phyloP scores from a whole-genome alignment of 1,284 basidiomycete species.

The Cystobasidium pallidum region DNA sequence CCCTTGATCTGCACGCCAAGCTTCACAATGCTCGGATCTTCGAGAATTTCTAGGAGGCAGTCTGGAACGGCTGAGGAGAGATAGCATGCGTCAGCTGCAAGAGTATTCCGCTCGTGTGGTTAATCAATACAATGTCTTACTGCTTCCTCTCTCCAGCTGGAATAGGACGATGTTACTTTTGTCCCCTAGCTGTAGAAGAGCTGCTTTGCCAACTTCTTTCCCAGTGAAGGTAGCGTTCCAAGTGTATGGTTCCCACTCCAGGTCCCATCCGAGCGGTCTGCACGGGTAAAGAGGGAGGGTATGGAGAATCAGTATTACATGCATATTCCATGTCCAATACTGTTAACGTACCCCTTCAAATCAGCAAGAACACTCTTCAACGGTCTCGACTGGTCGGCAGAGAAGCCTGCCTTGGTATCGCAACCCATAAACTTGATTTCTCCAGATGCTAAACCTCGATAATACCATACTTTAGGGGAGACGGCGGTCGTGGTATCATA shows the following conservation, averaged over 20 bases:
- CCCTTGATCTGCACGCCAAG: constrained; percentile 32
- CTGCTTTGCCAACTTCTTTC: constrained; percentile 18
- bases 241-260: constrained; percentile 25
- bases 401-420: constrained; percentile 5
- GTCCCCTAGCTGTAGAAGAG: constrained; percentile 33
- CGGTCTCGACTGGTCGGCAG: not conserved
- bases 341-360: constrained; percentile 15
- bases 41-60: constrained; percentile 1
- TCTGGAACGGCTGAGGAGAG: constrained; percentile 17
- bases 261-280: constrained; percentile 38
- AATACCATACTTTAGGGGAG: constrained; percentile 36
- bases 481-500: constrained; percentile 20
- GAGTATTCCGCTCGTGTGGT: no score
- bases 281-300: no score
- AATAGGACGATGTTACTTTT: constrained; percentile 24
- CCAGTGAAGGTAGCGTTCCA: constrained; percentile 20
- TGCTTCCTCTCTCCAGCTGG: constrained; percentile 7
- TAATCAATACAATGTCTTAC: constrained; percentile 7
- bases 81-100: not conserved
- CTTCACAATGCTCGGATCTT: constrained; percentile 22
- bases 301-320: not conserved
- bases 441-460: constrained; percentile 4
- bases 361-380: constrained; percentile 22
- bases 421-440: constrained; percentile 17
- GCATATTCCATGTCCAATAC: not conserved